Evolutionary conservation across 768 basidiomycete species (phyloP).

Genomic region (Leucosporidium scottii): DNA sequence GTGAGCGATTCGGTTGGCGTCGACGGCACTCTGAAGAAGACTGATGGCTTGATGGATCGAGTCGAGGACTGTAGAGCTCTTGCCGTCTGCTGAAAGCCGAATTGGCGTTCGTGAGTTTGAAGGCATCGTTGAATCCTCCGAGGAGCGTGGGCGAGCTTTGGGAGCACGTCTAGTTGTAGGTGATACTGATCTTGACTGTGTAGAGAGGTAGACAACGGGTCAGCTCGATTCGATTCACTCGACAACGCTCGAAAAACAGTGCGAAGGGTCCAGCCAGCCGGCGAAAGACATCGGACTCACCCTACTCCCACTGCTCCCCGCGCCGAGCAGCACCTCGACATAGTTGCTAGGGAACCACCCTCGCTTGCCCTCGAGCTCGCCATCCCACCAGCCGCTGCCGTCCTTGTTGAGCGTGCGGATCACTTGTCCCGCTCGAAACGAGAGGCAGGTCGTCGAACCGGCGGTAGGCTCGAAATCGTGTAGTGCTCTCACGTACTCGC

Average conservation of each 20-base stretch:
- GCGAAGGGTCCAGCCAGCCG: slow-evolving; percentile 1
- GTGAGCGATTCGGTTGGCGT: slow-evolving; percentile 66
- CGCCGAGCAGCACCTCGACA: slow-evolving; percentile 38
- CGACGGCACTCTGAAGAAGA: slow-evolving; percentile 75
- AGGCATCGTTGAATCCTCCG: too few species aligned
- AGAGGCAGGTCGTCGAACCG: slow-evolving; percentile 55
- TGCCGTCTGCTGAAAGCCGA: neutral
- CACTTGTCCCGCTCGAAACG: slow-evolving; percentile 82
- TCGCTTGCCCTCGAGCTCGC: slow-evolving; percentile 64
- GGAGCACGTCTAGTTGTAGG: too few species aligned
- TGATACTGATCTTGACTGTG: too few species aligned
- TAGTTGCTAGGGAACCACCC: slow-evolving; percentile 99
- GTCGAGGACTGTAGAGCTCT: slow-evolving; percentile 52
- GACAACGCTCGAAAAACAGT: neutral
- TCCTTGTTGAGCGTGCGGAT: slow-evolving; percentile 86
- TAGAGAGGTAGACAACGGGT: neutral
- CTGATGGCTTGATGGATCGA: slow-evolving; percentile 78
- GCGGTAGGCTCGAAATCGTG: slow-evolving; percentile 77
- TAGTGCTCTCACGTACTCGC: slow-evolving; percentile 78
- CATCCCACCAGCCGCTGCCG: slow-evolving; percentile 95
- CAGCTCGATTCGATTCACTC: neutral
- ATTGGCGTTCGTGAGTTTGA: too few species aligned
- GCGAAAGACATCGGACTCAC: slow-evolving; percentile 28
- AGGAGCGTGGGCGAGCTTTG: too few species aligned
- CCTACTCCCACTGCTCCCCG: slow-evolving; percentile 5